These are phyloP conservation scores for Heracleum sosnowskyi DNA, from an alignment of 129 eudicot genomes.

Conservation along the genomic window DNA sequence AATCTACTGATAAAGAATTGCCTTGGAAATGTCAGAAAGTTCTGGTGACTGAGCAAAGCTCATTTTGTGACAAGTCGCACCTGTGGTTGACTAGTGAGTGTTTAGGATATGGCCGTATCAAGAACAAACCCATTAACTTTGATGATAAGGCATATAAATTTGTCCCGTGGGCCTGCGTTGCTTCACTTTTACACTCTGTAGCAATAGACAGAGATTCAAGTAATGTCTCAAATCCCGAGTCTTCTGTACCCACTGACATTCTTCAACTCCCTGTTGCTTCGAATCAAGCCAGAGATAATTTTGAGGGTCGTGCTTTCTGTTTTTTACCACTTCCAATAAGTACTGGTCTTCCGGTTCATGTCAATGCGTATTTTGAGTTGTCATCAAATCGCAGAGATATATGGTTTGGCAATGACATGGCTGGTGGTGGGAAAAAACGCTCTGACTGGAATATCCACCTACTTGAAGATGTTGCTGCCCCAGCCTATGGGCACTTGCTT, in stretches of 20 bases:
- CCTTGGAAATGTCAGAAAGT: slow-evolving; percentile 85
- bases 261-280: slow-evolving; percentile 23
- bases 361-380: slow-evolving; percentile 89
- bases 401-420: slow-evolving; percentile 99
- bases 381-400: slow-evolving; percentile 97
- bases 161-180: slow-evolving; percentile 94
- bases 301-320: slow-evolving; percentile 95
- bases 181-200: slow-evolving; percentile 47
- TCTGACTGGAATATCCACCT: slow-evolving; percentile 91
- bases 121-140: slow-evolving; percentile 32
- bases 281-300: slow-evolving; percentile 24
- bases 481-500: slow-evolving; percentile 92
- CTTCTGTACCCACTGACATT: slow-evolving; percentile 20
- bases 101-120: slow-evolving; percentile 45
- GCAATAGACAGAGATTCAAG: slow-evolving; percentile 22
- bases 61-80: slow-evolving; percentile 45
- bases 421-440: slow-evolving; percentile 93
- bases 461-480: slow-evolving; percentile 88
- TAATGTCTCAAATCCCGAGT: slow-evolving; percentile 17
- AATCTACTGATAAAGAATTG: slow-evolving; percentile 36
- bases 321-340: slow-evolving; percentile 89
- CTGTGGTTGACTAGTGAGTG: slow-evolving; percentile 90
- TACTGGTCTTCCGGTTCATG: slow-evolving; percentile 91
- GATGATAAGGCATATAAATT: slow-evolving; percentile 46
- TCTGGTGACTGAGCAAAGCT: slow-evolving; percentile 55